phyloP scores from a whole-genome alignment of 495 filamentous ascomycete genomes.

The Xylaria nigripes region DNA sequence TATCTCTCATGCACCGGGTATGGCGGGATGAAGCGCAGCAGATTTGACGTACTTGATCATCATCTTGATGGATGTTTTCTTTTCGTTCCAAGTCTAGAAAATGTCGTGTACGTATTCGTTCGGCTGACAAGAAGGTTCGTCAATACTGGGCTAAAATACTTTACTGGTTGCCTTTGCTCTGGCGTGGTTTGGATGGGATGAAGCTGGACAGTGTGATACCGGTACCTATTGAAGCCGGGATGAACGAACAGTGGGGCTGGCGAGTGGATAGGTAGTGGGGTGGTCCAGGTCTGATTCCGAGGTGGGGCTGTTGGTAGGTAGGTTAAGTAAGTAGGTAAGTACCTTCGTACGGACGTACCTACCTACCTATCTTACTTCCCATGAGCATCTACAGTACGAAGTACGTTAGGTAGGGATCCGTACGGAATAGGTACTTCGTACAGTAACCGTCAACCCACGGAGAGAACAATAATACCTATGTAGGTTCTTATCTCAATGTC shows the following conservation, averaged over 20 bases:
- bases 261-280: too few species aligned
- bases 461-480: too few species aligned
- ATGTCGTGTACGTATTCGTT: neutral
- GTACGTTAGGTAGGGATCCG: too few species aligned
- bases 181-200: neutral
- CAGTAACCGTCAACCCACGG: too few species aligned
- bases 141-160: neutral
- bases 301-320: conserved; percentile 1
- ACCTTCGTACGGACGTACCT: too few species aligned
- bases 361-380: too few species aligned
- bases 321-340: too few species aligned
- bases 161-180: neutral
- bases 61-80: conserved; percentile 24
- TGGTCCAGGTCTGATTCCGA: conserved; percentile 1
- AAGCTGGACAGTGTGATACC: neutral
- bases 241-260: neutral
- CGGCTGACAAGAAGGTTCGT: neutral
- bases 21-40: neutral
- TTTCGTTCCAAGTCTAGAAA: too few species aligned
- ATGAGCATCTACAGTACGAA: too few species aligned
- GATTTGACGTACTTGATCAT: conserved; percentile 36
- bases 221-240: neutral
- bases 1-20: conserved; percentile 7
- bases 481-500: too few species aligned
- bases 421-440: too few species aligned